These are phyloP conservation scores for Sugiyamaella qingdaonensis DNA, from an alignment of 805 yeast genomes.

Conservation along the genomic window DNA sequence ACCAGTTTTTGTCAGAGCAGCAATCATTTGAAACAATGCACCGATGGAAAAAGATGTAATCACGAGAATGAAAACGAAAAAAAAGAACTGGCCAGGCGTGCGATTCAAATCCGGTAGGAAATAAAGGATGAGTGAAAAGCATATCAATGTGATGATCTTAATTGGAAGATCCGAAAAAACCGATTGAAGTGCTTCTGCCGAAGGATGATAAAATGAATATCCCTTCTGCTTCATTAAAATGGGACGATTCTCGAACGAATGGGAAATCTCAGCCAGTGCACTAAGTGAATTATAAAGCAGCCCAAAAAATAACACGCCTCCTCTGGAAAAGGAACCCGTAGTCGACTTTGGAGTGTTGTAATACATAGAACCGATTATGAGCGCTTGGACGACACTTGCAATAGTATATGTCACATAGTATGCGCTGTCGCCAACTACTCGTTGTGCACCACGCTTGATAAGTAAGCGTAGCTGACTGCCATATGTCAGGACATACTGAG, in stretches of 20 bases:
- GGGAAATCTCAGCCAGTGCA: conserved; percentile 52
- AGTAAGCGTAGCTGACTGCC: conserved; percentile 48
- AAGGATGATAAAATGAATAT: conserved; percentile 68
- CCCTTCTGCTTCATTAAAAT: conserved; percentile 67
- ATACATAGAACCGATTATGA: conserved; percentile 60
- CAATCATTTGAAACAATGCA: conserved; percentile 50
- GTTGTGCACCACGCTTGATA: conserved; percentile 50
- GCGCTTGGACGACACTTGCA: conserved; percentile 53
- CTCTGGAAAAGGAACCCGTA: conserved; percentile 57
- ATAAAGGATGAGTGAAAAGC: conserved; percentile 48
- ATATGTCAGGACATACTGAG: conserved; percentile 44
- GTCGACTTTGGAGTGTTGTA: conserved; percentile 50
- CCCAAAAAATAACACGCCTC: conserved; percentile 59
- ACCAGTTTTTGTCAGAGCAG: conserved; percentile 46
- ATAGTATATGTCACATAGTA: conserved; percentile 43
- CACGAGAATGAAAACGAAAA: conserved; percentile 43
- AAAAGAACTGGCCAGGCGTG: conserved; percentile 53
- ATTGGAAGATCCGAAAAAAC: conserved; percentile 60
- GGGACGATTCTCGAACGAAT: conserved; percentile 48
- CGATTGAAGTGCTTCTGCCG: conserved; percentile 66
- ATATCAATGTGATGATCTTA: conserved; percentile 44
- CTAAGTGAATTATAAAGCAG: conserved; percentile 59
- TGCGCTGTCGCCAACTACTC: conserved; percentile 53
- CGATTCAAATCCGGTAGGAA: conserved; percentile 52
- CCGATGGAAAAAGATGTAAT: conserved; percentile 46